A percentile compares a stretch with the other conserved stretches of the same genome.
phyloP scores from a whole-genome alignment of 2,329 filamentous ascomycete genomes.

The Fusarium sp. region DNA sequence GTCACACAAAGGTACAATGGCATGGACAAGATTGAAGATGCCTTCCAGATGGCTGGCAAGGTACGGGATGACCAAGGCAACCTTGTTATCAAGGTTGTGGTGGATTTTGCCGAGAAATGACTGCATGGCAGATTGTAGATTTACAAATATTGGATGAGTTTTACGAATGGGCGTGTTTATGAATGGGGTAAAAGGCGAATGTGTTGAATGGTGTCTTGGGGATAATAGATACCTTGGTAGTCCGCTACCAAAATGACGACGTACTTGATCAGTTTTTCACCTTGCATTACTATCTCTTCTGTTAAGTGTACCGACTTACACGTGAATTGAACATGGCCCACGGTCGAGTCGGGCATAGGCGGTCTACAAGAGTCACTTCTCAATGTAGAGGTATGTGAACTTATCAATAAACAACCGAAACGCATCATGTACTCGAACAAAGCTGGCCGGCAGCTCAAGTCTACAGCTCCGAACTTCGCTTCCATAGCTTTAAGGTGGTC shows the following conservation, averaged over 20 bases:
- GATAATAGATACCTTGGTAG: not conserved
- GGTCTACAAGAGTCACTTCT: not conserved
- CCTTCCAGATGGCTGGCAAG: conserved; percentile 80
- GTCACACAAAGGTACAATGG: conserved; percentile 80
- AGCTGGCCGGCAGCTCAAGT: not conserved
- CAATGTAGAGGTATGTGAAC: too few relatives aligned
- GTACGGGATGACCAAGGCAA: conserved; percentile 79
- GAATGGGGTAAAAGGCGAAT: conserved; percentile 34
- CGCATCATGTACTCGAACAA: not conserved
- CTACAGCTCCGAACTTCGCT: not conserved
- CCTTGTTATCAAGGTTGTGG: conserved; percentile 82
- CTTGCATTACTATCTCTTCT: too few relatives aligned
- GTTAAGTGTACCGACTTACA: not conserved
- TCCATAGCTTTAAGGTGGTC: not conserved
- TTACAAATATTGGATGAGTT: conserved; percentile 8
- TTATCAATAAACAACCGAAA: not conserved
- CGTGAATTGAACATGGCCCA: not conserved
- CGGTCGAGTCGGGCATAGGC: too few relatives aligned
- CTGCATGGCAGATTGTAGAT: conserved; percentile 32
- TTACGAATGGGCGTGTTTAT: conserved; percentile 18
- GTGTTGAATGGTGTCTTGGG: conserved; percentile 12
- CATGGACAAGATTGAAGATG: conserved; percentile 73
- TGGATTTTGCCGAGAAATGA: conserved; percentile 59
- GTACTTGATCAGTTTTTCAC: not conserved
- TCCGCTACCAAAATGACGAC: conserved; percentile 15